A percentile compares a stretch with the other conserved stretches of the same genome.
phyloP scores from a whole-genome alignment of 2,329 filamentous ascomycete species.

The Cytospora paraplurivora region DNA sequence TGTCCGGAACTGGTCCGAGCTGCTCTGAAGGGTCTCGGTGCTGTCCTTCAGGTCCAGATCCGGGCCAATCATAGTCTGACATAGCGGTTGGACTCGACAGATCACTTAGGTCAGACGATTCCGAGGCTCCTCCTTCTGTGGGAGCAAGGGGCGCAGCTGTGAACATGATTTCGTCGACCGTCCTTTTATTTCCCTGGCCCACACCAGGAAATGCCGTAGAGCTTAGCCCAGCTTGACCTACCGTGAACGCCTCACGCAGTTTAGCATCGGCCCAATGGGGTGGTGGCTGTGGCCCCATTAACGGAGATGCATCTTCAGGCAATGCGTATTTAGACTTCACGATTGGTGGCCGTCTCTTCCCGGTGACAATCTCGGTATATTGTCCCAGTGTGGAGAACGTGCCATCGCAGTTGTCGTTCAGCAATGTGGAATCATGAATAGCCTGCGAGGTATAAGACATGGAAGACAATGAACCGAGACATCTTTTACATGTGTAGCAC shows the following conservation, averaged over 20 bases:
- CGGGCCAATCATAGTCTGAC: neutral
- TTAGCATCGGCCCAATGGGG: neutral
- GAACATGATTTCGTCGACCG: slow-evolving; percentile 18
- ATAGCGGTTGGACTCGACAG: neutral
- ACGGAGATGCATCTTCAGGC: neutral
- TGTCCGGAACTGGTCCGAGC: neutral
- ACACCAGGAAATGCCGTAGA: neutral
- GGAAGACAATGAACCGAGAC: neutral
- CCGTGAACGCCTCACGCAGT: neutral
- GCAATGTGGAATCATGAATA: neutral
- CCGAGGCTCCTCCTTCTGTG: neutral
- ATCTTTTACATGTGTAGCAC: neutral
- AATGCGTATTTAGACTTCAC: slow-evolving; percentile 13
- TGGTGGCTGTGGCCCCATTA: neutral
- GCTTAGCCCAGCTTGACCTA: neutral
- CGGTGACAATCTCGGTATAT: neutral
- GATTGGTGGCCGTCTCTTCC: neutral
- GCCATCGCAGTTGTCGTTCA: slow-evolving; percentile 25
- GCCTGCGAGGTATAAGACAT: neutral
- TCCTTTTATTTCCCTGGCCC: neutral
- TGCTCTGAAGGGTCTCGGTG: neutral
- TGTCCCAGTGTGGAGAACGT: slow-evolving; percentile 5
- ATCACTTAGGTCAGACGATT: neutral
- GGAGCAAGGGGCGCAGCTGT: too few species aligned
- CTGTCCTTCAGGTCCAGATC: neutral